Conservation (phyloP, 2,329 filamentous ascomycete genomes). For the Aspergillus intermedius region DNA sequence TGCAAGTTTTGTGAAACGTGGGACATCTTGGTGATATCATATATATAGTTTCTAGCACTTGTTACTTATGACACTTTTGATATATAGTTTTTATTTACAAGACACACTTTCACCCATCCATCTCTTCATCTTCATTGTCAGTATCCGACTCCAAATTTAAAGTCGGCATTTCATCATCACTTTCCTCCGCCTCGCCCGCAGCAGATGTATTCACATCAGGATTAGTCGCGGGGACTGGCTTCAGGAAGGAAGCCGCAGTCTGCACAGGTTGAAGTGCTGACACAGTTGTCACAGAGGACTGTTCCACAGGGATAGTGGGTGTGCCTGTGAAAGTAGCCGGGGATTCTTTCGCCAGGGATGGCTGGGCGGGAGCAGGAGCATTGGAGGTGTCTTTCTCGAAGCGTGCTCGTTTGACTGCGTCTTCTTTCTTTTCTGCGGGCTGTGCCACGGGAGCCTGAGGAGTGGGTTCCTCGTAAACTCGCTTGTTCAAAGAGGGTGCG, state of each 20-base stretch:
- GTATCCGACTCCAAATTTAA: slow-evolving; percentile 44
- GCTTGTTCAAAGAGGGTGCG: slow-evolving; percentile 18
- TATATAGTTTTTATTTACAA: not conserved
- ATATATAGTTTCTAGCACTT: not conserved
- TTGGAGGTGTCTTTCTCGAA: slow-evolving; percentile 15
- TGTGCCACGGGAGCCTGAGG: not conserved
- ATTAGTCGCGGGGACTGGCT: slow-evolving; percentile 2
- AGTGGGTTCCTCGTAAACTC: slow-evolving; percentile 20
- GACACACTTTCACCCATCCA: slow-evolving; percentile 13
- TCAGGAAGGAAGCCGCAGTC: slow-evolving; percentile 4
- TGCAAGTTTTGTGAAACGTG: slow-evolving; percentile 23
- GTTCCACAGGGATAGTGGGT: slow-evolving; percentile 7
- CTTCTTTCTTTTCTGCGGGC: slow-evolving; percentile 4
- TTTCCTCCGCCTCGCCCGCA: slow-evolving; percentile 29
- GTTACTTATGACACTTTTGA: not conserved
- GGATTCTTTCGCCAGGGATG: slow-evolving; percentile 7
- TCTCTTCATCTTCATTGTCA: slow-evolving; percentile 39
- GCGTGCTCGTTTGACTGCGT: slow-evolving; percentile 24
- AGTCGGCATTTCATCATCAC: slow-evolving; percentile 45
- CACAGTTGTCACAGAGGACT: slow-evolving; percentile 1
- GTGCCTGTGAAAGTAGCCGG: slow-evolving; percentile 14
- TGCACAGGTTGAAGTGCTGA: slow-evolving; percentile 9
- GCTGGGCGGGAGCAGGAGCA: slow-evolving; percentile 2
- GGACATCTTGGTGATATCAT: not conserved
- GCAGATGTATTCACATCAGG: slow-evolving; percentile 4